These are phyloP conservation scores for Diaporthe nobilis DNA, from an alignment of 2,329 filamentous ascomycete genomes.

Conservation along the genomic window DNA sequence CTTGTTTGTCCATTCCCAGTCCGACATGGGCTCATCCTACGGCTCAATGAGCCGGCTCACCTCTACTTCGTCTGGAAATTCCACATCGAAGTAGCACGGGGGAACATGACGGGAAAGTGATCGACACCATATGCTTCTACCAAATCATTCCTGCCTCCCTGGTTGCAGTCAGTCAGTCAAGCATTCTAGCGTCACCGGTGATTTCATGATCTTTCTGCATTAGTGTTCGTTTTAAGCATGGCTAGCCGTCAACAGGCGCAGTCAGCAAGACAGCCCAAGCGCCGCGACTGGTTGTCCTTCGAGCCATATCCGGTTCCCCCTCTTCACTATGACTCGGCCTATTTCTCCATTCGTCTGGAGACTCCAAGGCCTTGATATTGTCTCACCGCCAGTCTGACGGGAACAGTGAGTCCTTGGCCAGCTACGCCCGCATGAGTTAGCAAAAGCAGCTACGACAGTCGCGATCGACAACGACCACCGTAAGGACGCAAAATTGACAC, in stretches of 20 bases:
- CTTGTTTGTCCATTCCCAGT: background rate
- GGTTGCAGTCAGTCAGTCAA: background rate
- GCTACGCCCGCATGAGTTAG: slow-evolving; percentile 4
- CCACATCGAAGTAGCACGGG: slow-evolving; percentile 13
- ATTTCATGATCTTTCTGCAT: slow-evolving; percentile 20
- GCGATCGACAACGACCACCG: background rate
- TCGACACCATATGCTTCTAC: background rate
- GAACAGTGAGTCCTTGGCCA: slow-evolving; percentile 12
- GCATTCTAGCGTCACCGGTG: slow-evolving; percentile 3
- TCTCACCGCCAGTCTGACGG: slow-evolving; percentile 38
- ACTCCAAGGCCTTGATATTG: background rate
- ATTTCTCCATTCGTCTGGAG: slow-evolving; percentile 14
- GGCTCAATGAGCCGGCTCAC: background rate
- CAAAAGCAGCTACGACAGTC: slow-evolving; percentile 1
- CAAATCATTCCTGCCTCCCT: background rate
- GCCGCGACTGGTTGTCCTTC: background rate
- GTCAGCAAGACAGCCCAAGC: background rate
- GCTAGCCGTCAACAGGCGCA: slow-evolving; percentile 16
- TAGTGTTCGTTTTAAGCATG: slow-evolving; percentile 20
- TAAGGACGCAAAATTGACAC: background rate
- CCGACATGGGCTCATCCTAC: background rate
- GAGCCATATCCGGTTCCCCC: background rate
- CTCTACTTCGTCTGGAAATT: background rate
- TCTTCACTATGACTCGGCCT: slow-evolving; percentile 39
- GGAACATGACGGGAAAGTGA: background rate